phyloP scores from a whole-genome alignment of 192 early-diverging fungal genomes.

The Backusella psychrophila region DNA sequence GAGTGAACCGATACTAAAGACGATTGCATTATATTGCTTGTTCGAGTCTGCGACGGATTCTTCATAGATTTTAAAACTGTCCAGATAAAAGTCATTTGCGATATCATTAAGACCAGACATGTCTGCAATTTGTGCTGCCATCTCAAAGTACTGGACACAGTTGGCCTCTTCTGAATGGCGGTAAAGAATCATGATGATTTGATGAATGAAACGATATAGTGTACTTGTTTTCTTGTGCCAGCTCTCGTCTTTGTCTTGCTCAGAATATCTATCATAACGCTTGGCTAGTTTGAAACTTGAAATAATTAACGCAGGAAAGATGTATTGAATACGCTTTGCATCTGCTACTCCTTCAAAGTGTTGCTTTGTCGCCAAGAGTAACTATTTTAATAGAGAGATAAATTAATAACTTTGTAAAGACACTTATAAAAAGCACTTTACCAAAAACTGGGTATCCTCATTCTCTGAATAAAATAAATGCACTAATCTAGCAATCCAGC shows the following conservation, averaged over 20 bases:
- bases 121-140: conserved; percentile 83
- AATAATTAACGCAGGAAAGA: conserved; percentile 84
- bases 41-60: conserved; percentile 92
- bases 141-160: conserved; percentile 75
- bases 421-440: conserved; percentile 25
- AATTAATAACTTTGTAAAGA: not conserved
- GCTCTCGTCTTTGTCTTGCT: conserved; percentile 44
- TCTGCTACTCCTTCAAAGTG: conserved; percentile 73
- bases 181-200: conserved; percentile 74
- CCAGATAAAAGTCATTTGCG: conserved; percentile 93
- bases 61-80: conserved; percentile 96
- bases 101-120: conserved; percentile 89
- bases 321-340: conserved; percentile 77
- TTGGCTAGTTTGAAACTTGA: conserved; percentile 62
- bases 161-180: conserved; percentile 50
- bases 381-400: conserved; percentile 26
- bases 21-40: conserved; percentile 87
- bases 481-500: conserved; percentile 76
- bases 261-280: conserved; percentile 32
- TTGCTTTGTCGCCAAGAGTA: conserved; percentile 77
- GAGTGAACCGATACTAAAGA: conserved; percentile 80
- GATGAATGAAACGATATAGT: conserved; percentile 85
- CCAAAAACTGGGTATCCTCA: conserved; percentile 77
- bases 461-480: conserved; percentile 70
- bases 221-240: conserved; percentile 68